These are phyloP conservation scores for Trypethelium eluteriae DNA, from an alignment of 495 filamentous ascomycete genomes.

Conservation along the genomic window DNA sequence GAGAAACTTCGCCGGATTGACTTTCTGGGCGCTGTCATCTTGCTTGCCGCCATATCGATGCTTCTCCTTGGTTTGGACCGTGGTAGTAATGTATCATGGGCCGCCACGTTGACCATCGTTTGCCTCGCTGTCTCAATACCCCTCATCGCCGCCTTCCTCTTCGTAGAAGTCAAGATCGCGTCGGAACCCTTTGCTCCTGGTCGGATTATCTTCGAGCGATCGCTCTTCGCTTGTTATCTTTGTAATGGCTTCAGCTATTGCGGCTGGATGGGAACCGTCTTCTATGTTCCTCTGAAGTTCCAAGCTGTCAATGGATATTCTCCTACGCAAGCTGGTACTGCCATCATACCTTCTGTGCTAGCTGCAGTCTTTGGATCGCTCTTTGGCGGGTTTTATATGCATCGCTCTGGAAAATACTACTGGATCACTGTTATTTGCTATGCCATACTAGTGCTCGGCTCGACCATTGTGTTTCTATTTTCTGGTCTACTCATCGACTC, in stretches of 20 bases:
- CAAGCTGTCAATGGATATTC: conserved; percentile 64
- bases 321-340: conserved; percentile 57
- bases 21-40: conserved; percentile 64
- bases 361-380: conserved; percentile 60
- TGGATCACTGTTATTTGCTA: conserved; percentile 61
- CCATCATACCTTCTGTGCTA: conserved; percentile 60
- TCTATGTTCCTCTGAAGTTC: conserved; percentile 74
- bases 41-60: conserved; percentile 59
- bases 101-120: conserved; percentile 49
- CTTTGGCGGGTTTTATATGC: conserved; percentile 63
- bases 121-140: conserved; percentile 50
- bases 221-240: conserved; percentile 59
- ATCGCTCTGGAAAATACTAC: conserved; percentile 69
- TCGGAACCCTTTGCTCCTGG: conserved; percentile 71
- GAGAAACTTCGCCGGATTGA: conserved; percentile 66
- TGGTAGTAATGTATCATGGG: conserved; percentile 69
- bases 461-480: conserved; percentile 50
- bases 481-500: conserved; percentile 46
- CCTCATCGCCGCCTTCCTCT: conserved; percentile 59
- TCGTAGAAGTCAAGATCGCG: conserved; percentile 66
- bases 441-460: conserved; percentile 43
- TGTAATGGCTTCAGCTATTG: conserved; percentile 73
- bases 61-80: conserved; percentile 71
- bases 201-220: conserved; percentile 66
- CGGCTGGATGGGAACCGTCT: conserved; percentile 56